phyloP scores from a whole-genome alignment of 495 filamentous ascomycete genomes.

The Lasiosphaeris hirsuta region DNA sequence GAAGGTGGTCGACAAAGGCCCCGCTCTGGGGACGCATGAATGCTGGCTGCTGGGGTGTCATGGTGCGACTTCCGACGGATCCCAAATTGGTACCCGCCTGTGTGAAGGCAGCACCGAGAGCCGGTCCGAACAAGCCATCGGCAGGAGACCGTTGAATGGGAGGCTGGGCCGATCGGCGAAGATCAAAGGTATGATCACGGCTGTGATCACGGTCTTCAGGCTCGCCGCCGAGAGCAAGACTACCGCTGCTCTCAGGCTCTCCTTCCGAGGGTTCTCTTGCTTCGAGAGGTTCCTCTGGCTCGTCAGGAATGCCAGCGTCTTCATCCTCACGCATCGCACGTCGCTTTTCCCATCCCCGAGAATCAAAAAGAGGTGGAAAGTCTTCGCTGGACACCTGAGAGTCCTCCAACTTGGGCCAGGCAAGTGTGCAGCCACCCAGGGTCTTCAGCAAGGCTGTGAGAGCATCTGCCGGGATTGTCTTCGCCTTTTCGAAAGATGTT shows the following conservation, averaged over 20 bases:
- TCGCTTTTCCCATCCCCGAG: constrained; percentile 71
- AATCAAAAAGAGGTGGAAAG: constrained; percentile 77
- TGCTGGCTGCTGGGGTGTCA: constrained; percentile 83
- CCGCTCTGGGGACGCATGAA: constrained; percentile 53
- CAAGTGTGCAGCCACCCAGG: constrained; percentile 28
- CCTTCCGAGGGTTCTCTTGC: constrained; percentile 41
- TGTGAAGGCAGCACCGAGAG: constrained; percentile 50
- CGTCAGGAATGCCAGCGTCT: constrained; percentile 54
- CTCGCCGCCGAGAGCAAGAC: constrained; percentile 84
- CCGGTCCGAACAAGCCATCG: constrained; percentile 52
- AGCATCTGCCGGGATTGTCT: constrained; percentile 17
- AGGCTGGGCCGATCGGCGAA: constrained; percentile 60
- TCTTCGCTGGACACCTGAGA: constrained; percentile 24
- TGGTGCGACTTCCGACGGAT: constrained; percentile 58
- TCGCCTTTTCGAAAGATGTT: constrained; percentile 13
- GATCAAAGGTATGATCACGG: constrained; percentile 53
- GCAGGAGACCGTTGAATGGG: constrained; percentile 66
- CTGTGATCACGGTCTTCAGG: constrained; percentile 68
- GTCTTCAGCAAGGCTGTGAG: constrained; percentile 32
- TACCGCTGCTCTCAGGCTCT: constrained; percentile 71
- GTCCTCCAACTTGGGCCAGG: constrained; percentile 26
- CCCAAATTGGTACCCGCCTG: constrained; percentile 44
- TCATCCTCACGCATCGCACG: constrained; percentile 69
- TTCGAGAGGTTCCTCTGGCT: constrained; percentile 51
- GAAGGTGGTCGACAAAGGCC: constrained; percentile 55